A percentile compares a stretch with the other conserved stretches of the same genome.
phyloP scores from a whole-genome alignment of 148 eudicot genomes.

The Spergularia bocconei region DNA sequence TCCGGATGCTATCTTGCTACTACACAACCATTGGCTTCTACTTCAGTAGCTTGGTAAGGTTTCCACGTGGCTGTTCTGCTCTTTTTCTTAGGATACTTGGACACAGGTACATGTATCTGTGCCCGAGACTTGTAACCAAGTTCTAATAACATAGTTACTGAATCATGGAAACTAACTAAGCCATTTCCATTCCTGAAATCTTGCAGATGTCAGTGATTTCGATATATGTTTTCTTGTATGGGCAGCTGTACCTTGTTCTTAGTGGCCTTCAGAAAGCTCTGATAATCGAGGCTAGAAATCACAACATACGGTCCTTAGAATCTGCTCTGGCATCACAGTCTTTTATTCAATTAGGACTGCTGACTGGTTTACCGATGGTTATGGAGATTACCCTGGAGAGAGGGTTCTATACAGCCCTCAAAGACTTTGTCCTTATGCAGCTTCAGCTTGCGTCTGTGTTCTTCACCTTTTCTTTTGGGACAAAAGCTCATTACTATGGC shows the following conservation, averaged over 20 bases:
- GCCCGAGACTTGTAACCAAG: background rate
- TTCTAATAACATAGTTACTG: background rate
- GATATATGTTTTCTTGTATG: conserved; percentile 88
- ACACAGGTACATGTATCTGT: background rate
- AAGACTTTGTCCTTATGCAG: conserved; percentile 96
- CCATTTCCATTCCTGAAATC: conserved; percentile 14
- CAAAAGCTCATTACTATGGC: conserved; percentile 89
- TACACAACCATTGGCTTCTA: conserved; percentile 94
- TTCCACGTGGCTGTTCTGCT: background rate
- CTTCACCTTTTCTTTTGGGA: conserved; percentile 92
- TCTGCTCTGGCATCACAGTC: conserved; percentile 95
- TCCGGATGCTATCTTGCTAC: conserved; percentile 93
- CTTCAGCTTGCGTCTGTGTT: conserved; percentile 90
- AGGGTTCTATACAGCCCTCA: conserved; percentile 73
- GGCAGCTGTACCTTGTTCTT: conserved; percentile 94
- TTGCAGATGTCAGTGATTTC: conserved; percentile 83
- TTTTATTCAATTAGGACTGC: conserved; percentile 88
- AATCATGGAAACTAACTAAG: background rate
- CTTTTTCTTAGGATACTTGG: too few relatives aligned
- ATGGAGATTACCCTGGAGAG: conserved; percentile 85
- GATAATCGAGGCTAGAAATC: conserved; percentile 62
- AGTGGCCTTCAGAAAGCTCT: conserved; percentile 83
- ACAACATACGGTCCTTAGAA: conserved; percentile 74
- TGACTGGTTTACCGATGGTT: conserved; percentile 94
- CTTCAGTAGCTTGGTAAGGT: conserved; percentile 77